phyloP scores from a whole-genome alignment of 345 rosid genomes.

The Streptanthus diversifolius region DNA sequence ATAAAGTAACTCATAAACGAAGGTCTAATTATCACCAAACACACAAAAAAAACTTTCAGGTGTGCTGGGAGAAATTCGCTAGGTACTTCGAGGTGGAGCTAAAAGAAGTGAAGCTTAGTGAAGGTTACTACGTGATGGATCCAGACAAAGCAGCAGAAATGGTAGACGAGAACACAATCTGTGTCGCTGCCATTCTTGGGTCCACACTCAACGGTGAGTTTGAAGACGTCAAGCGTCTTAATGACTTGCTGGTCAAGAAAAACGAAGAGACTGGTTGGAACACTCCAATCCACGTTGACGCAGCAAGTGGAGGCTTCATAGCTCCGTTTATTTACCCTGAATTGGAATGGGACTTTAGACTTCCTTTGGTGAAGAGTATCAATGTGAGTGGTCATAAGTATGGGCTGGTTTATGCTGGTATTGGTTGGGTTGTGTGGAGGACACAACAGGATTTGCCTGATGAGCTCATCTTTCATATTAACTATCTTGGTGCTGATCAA shows the following conservation, averaged over 20 bases:
- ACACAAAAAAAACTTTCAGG: slow-evolving; percentile 30
- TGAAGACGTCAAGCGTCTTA: slow-evolving; percentile 86
- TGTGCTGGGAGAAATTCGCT: slow-evolving; percentile 94
- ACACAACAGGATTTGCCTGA: slow-evolving; percentile 80
- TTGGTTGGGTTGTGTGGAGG: slow-evolving; percentile 96
- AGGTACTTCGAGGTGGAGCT: slow-evolving; percentile 91
- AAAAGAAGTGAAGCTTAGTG: slow-evolving; percentile 80
- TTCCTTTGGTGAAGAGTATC: slow-evolving; percentile 84
- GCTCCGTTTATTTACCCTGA: slow-evolving; percentile 95
- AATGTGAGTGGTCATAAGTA: slow-evolving; percentile 93
- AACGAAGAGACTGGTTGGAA: slow-evolving; percentile 87
- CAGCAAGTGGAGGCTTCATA: slow-evolving; percentile 93
- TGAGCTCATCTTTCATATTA: slow-evolving; percentile 90
- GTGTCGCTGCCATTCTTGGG: slow-evolving; percentile 89
- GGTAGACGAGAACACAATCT: slow-evolving; percentile 98
- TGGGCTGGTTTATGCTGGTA: slow-evolving; percentile 90
- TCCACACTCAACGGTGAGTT: slow-evolving; percentile 95
- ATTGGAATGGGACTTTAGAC: slow-evolving; percentile 89
- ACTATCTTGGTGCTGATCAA: slow-evolving; percentile 90
- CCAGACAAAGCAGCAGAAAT: slow-evolving; percentile 82
- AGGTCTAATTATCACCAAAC: not conserved
- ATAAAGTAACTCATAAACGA: not conserved
- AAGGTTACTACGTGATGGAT: slow-evolving; percentile 95
- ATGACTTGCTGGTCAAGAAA: slow-evolving; percentile 62
- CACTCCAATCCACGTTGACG: slow-evolving; percentile 93